phyloP scores from a whole-genome alignment of 2,329 filamentous ascomycete genomes.

The Colletotrichum higginsianum region DNA sequence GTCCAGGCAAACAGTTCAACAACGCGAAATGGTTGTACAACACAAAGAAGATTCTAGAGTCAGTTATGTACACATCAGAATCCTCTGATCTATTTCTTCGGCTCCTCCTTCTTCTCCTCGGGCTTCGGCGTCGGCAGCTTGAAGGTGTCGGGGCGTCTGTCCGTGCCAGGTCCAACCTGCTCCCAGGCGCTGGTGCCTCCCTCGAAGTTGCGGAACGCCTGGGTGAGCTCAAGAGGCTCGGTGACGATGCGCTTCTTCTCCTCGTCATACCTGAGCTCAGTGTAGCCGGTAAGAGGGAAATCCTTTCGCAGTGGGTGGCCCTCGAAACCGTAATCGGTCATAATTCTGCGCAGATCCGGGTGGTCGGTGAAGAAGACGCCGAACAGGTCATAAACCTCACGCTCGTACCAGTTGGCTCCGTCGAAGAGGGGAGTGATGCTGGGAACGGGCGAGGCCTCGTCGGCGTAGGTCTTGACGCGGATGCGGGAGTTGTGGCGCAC shows the following conservation, averaged over 20 bases:
- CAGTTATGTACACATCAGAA: constrained; percentile 44
- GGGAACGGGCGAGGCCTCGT: constrained; percentile 94
- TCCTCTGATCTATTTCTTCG: constrained; percentile 81
- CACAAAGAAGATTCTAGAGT: constrained; percentile 39
- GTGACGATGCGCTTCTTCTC: constrained; percentile 99
- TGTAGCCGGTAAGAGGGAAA: constrained; percentile 98
- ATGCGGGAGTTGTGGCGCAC: constrained; percentile 97
- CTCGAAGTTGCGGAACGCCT: constrained; percentile 99
- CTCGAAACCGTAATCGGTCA: constrained; percentile 99
- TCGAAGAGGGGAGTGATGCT: constrained; percentile 90
- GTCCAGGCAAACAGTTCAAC: constrained; percentile 10
- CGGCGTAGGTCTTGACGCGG: constrained; percentile 98
- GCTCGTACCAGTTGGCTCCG: constrained; percentile 98
- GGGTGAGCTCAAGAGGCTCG: constrained; percentile 96
- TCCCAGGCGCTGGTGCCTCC: constrained; percentile 83
- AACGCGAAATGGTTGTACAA: constrained; percentile 42
- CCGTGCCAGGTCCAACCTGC: constrained; percentile 76
- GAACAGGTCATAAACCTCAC: constrained; percentile 97
- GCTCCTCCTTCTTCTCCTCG: constrained; percentile 90
- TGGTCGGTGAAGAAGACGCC: constrained; percentile 97
- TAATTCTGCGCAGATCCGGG: constrained; percentile 95
- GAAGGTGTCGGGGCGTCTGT: constrained; percentile 88
- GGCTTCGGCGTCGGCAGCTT: constrained; percentile 97
- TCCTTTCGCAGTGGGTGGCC: constrained; percentile 98
- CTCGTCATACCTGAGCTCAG: constrained; percentile 97